Evolutionary conservation across 2,329 filamentous ascomycete genomes (phyloP).

Genomic region (Diaporthe velutina): DNA sequence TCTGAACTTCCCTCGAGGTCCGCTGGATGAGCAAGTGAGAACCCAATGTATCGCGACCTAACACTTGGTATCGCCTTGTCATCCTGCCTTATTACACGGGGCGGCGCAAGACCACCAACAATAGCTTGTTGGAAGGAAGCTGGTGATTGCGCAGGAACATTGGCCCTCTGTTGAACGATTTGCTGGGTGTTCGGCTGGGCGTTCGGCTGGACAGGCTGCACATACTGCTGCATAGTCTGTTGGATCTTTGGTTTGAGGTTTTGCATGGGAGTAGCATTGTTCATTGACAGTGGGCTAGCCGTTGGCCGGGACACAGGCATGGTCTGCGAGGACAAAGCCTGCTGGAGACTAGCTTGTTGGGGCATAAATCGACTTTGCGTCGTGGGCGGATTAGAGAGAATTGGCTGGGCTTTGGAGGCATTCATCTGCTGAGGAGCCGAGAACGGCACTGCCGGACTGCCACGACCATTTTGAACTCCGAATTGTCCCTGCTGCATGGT

Average conservation of each 20-base stretch:
- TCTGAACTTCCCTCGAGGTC: slow-evolving; percentile 6
- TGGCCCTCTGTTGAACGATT: background rate
- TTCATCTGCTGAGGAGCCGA: slow-evolving; percentile 29
- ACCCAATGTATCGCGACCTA: slow-evolving; percentile 32
- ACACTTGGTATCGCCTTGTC: slow-evolving; percentile 26
- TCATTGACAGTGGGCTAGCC: background rate
- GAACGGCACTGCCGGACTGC: slow-evolving; percentile 33
- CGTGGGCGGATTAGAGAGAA: slow-evolving; percentile 11
- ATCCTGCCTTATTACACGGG: slow-evolving; percentile 35
- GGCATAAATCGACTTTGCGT: slow-evolving; percentile 34
- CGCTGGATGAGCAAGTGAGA: background rate
- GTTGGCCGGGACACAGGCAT: slow-evolving; percentile 11
- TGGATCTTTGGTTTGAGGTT: slow-evolving; percentile 16
- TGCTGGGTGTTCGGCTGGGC: background rate
- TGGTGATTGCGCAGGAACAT: background rate
- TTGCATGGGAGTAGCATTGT: background rate
- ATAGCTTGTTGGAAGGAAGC: slow-evolving; percentile 4
- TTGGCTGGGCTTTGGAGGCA: slow-evolving; percentile 6
- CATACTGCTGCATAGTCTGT: slow-evolving; percentile 10
- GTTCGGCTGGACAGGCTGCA: background rate
- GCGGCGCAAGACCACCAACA: slow-evolving; percentile 26
- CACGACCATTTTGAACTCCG: slow-evolving; percentile 24
- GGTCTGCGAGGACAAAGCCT: slow-evolving; percentile 12
- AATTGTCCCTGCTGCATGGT: slow-evolving; percentile 34
- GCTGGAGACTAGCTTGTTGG: slow-evolving; percentile 3